Base-by-base conservation (phyloP, 495 filamentous ascomycete species). In the Schizothecium vesticola region DNA sequence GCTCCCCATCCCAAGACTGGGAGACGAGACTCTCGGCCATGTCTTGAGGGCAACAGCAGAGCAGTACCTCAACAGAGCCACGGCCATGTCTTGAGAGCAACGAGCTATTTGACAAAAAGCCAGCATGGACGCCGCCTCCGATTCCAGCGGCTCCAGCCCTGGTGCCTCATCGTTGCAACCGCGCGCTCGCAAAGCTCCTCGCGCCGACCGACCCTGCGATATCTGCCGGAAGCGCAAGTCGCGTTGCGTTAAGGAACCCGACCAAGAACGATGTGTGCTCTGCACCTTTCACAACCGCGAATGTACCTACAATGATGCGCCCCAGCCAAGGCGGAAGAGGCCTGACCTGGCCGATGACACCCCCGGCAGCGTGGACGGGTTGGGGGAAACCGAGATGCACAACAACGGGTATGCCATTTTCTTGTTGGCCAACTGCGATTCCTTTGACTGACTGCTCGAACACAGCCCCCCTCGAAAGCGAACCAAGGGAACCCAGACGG, bases 161-260 rank as follows among this genome's bases (percentile, higher is more conserved):
- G 70, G 72, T 22, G 67, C 63, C 26, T 69, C 67, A 24, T 63
- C 63, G 10, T 12, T 51, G 12, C 64, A 70, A n/a, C 51, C 65
- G 10, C 71, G 66, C 19, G 24, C 61, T 13, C 67, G 62, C 29
- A 69, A 64, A 55, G 63, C 62, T 28, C 29, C 65, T 16, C 74
- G 74, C 55, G 33, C 69, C 60, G 73, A 74, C 31, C 69, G 73
- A n/a, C 75, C 75, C 13, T 77, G 75, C 78, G 91, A 94, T 82
- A 89, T 89, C 62, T 94, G 91, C 78, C 83, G 92, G 59, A 87
- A 86, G 76, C 82, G 91, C 74, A 93, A 93, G 79, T 91, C 88
- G 72, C 86, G 89, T 59, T 94, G 91, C 78, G 91, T 90, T 23
- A 90, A 92, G 79, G 89, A 91, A 71, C 74, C 77, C 10, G 81